Base-by-base conservation (phyloP, 305 asterid genomes). In the Plantago rigida region DNA sequence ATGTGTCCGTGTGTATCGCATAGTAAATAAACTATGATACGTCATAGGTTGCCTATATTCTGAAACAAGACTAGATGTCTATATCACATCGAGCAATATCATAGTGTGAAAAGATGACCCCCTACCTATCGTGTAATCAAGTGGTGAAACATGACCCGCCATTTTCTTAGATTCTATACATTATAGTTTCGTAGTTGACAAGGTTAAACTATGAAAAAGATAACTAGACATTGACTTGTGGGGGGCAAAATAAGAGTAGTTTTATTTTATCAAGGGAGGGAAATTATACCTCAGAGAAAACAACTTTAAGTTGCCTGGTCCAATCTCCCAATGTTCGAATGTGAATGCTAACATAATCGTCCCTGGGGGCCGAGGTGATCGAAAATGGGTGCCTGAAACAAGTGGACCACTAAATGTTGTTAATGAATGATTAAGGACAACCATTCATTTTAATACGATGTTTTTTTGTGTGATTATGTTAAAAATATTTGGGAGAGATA, bases 381-480 rank as follows among this genome's bases (percentile, higher is more conserved):
- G 96, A 90, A 63, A 90, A 90, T 57, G 97, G 97, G 36, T 90
- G 96, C 97, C 97, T 90, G 80, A 56, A 59, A 44, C 41, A 13
- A 60, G 14, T 59, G 51, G 68, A 42, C 60, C 69, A 56, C 34
- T 29, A 44, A 69, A 62, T 55, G 47, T 59, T 41, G 11, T 9
- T 54, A 51, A 53, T 57, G 54, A 41, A 13, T 24, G 15, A 44
- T 34, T 46, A 44, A 54, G 2, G 26, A 10, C 62, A 13, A 44
- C 8, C 51, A 45, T 6, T 13, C n/a, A 26, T 49, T 13, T 64
- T 58, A 55, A 41, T 7, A 8, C 9, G 2, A 36, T 5, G 44
- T 8, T 36, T 6, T 34, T 36, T 36, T 36, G 10, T 36, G 10
- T 36, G 11, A 36, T 36, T 7, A 8, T 36, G 2, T 36, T 5